These are phyloP conservation scores for Quercus parvula DNA, from an alignment of 306 rosid species.

Conservation along the genomic window DNA sequence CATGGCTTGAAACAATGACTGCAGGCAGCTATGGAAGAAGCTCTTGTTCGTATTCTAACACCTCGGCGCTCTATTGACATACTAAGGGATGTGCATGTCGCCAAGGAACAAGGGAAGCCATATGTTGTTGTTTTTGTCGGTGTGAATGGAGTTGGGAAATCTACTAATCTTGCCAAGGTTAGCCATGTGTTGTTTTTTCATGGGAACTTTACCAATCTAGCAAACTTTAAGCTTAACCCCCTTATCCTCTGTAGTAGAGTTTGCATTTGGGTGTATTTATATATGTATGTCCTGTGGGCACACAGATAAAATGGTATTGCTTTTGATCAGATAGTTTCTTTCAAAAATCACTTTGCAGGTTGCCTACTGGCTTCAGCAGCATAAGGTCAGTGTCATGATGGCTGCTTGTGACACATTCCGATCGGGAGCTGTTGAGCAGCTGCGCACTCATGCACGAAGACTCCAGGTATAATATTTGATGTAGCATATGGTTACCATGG, in stretches of 20 bases:
- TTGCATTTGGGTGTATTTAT: too few species aligned
- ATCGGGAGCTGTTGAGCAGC: slow-evolving; percentile 99
- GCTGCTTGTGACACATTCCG: slow-evolving; percentile 99
- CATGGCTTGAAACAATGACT: slow-evolving; percentile 16
- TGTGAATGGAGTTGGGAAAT: slow-evolving; percentile 97
- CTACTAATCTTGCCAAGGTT: slow-evolving; percentile 97
- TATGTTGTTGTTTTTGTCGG: slow-evolving; percentile 97
- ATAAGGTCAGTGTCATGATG: slow-evolving; percentile 84
- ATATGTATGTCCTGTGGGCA: background rate
- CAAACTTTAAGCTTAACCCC: background rate
- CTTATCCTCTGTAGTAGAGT: background rate
- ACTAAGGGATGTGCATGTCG: slow-evolving; percentile 89
- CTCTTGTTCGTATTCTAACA: slow-evolving; percentile 89
- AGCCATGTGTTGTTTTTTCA: slow-evolving; percentile 2
- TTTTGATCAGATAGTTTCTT: slow-evolving; percentile 20
- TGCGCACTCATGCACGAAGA: slow-evolving; percentile 98
- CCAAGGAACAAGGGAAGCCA: slow-evolving; percentile 93
- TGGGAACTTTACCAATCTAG: background rate
- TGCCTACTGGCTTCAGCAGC: slow-evolving; percentile 98
- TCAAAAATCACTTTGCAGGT: slow-evolving; percentile 47
- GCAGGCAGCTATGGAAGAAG: slow-evolving; percentile 96
- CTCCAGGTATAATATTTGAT: slow-evolving; percentile 65
- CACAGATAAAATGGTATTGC: background rate
- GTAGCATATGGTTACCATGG: background rate
- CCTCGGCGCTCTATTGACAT: slow-evolving; percentile 95